A percentile compares a stretch with the other conserved stretches of the same genome.
phyloP scores from a whole-genome alignment of 2,329 filamentous ascomycete species.

The Alternaria incomplexa region DNA sequence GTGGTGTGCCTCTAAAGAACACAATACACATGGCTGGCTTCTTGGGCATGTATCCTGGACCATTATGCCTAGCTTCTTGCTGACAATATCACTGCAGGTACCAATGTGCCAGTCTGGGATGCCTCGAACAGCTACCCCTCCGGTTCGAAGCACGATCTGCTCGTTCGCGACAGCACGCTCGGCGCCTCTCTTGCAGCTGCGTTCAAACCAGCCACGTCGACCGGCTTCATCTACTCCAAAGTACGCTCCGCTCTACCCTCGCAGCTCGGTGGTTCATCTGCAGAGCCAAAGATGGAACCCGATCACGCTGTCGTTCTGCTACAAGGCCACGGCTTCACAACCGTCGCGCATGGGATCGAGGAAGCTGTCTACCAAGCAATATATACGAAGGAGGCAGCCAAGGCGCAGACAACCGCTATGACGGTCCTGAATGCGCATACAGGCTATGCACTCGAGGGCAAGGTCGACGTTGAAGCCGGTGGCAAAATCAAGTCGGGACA shows the following conservation, averaged over 20 bases:
- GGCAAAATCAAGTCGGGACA: constrained; percentile 51
- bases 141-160: constrained; percentile 43
- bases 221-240: constrained; percentile 48
- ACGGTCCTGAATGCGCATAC: constrained; percentile 42
- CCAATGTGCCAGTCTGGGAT: constrained; percentile 46
- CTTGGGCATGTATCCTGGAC: constrained; percentile 37
- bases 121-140: constrained; percentile 36
- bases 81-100: constrained; percentile 25
- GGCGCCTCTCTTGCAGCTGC: constrained; percentile 45
- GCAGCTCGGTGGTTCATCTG: constrained; percentile 38
- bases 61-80: neutral
- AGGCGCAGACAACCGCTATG: constrained; percentile 49
- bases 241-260: constrained; percentile 44
- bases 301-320: constrained; percentile 49
- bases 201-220: constrained; percentile 47
- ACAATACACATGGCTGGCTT: constrained; percentile 54
- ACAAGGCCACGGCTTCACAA: constrained; percentile 56
- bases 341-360: constrained; percentile 50
- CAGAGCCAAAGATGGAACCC: constrained; percentile 41
- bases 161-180: constrained; percentile 39
- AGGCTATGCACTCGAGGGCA: constrained; percentile 48
- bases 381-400: constrained; percentile 50
- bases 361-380: constrained; percentile 55
- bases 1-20: constrained; percentile 47
- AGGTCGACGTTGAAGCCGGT: constrained; percentile 46